phyloP scores from a whole-genome alignment of 208 protist species.

The Tetramitus jugosus region DNA sequence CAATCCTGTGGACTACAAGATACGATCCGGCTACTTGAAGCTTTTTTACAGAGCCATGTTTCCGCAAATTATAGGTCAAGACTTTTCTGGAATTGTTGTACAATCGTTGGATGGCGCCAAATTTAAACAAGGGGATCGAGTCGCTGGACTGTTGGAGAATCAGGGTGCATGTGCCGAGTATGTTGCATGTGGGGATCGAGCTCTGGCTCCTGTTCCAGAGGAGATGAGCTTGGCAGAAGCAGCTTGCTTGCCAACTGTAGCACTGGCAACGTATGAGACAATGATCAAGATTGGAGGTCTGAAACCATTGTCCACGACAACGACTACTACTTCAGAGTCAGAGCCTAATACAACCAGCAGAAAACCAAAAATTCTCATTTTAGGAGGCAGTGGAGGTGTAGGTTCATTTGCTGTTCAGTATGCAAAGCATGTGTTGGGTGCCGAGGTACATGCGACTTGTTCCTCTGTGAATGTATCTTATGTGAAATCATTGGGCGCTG shows the following conservation, averaged over 20 bases:
- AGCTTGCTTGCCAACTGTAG: neutral
- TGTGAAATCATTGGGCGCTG: neutral
- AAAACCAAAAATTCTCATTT: neutral
- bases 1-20: slow-evolving; percentile 14
- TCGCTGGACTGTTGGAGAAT: neutral
- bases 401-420: slow-evolving; percentile 1
- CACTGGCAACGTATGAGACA: neutral
- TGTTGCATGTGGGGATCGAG: neutral
- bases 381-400: slow-evolving; percentile 8
- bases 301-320: no score
- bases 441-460: neutral
- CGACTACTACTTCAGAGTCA: no score
- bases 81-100: slow-evolving; percentile 12
- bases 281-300: neutral
- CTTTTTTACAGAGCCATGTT: neutral
- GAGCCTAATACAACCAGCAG: no score
- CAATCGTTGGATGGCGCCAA: neutral
- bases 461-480: neutral
- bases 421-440: neutral
- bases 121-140: slow-evolving; percentile 19
- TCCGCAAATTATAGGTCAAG: neutral
- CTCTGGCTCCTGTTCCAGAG: neutral
- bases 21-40: neutral
- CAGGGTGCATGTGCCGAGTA: neutral
- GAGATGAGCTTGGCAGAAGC: neutral